A percentile compares a stretch with the other conserved stretches of the same genome.
phyloP scores from a whole-genome alignment of 179 eudicot species.

The Beta macrorhiza region DNA sequence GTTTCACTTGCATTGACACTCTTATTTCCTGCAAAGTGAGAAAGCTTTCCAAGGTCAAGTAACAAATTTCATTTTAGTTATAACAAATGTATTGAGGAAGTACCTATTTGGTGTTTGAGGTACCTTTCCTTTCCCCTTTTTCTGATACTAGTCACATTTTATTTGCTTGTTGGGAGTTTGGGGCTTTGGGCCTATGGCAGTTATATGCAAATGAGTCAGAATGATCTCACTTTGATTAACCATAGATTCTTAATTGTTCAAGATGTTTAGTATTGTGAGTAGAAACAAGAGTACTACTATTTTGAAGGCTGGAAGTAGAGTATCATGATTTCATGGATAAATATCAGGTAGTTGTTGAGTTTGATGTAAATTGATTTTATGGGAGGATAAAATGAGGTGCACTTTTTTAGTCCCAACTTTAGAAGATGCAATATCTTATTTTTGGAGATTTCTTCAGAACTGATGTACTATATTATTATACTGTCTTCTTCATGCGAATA shows the following conservation, averaged over 20 bases:
- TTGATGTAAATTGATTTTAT: not conserved
- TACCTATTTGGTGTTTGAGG: not conserved
- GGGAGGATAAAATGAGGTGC: not conserved
- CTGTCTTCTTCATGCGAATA: not conserved
- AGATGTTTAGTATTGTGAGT: not conserved
- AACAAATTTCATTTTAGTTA: not conserved
- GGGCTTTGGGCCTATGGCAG: not conserved
- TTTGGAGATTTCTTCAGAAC: not conserved
- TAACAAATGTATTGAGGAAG: not conserved
- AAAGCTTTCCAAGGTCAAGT: not conserved
- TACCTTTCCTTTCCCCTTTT: not conserved
- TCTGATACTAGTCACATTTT: not conserved
- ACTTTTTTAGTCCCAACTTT: not conserved
- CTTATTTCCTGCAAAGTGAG: too few relatives aligned
- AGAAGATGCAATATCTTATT: not conserved
- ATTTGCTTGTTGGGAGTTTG: not conserved
- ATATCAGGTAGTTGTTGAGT: not conserved
- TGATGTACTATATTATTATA: not conserved
- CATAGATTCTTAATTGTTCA: not conserved
- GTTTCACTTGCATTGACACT: too few relatives aligned
- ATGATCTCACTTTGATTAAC: not conserved
- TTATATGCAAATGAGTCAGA: not conserved
- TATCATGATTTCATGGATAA: not conserved
- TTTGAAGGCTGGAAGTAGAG: not conserved
- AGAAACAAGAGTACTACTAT: not conserved